Base-by-base conservation (phyloP, 2,329 filamentous ascomycete species). In the Neospermospora avenae region DNA sequence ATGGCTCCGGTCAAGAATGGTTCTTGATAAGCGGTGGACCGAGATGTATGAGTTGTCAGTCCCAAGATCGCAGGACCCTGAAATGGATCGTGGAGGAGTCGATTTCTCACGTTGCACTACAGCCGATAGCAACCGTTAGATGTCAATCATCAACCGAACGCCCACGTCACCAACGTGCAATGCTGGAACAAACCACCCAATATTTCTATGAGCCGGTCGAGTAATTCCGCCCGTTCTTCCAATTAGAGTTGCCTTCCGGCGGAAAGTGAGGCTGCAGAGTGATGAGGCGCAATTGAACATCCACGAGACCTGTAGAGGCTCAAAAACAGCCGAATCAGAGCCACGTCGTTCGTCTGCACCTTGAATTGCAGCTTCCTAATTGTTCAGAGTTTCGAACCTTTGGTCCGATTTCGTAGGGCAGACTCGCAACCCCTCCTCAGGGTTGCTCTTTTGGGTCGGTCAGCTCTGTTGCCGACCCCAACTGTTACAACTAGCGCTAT, bases 261-360 rank as follows among this genome's bases (percentile, higher is more conserved):
- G 16, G 39, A 42, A 57, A 57, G 35, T 51, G 45, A 57, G 55
- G 55, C 55, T 57, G 24, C 44, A 54, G n/a, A n/a, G 35, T 42
- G 35, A 16, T 25, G 22, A 31, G 18, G 25, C 16, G 18, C 34
- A 45, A 51, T 20, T 14, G n/a, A n/a, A n/a, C n/a, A n/a, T 2
- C 16, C n/a, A 3, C 39, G 10, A 31, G 28, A 31, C 28, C 28
- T 31, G 28, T 7, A 31, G 25, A 41, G 39, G 24, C 34, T 51
- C 34, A 18, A 8, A 41, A 8, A 31, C 18, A 45, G 20, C 20
- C 3, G 3, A 16, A 31, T 18, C 39, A 28, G n/a, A 20, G 24
- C 34, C 22, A 42, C 28, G 31, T 16, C 39, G 31, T 31, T 18
- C 22, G 14, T 42, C 16, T 35, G 16, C 28, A 6, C 22, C 22